Base-by-base conservation (phyloP, 2,329 filamentous ascomycete species). In the Trichoderma gracile region DNA sequence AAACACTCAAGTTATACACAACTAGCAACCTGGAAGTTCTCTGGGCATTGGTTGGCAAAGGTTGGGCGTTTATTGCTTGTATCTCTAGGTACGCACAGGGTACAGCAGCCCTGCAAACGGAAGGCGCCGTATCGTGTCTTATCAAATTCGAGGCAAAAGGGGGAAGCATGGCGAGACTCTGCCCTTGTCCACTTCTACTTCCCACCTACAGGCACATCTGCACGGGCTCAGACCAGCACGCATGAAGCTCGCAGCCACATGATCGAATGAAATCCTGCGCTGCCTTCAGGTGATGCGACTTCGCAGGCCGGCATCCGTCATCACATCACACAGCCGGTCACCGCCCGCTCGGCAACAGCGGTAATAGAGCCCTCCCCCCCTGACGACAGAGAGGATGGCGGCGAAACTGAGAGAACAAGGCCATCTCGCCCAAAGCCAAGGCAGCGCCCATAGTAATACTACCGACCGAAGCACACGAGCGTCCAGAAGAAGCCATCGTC, bases 251-350 rank as follows among this genome's bases (percentile, higher is more conserved):
- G 33, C 43, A 43, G 46, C 46, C 57, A 43, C 46, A 3, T n/a
- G 21, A 38, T 2, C 7, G 46, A 38, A 14, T 14, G 33, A 4
- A 14, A 38, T 38, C 5, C 12, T 38, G 33, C 12, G 3, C 33
- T n/a, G 47, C 58, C 19, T 21, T 47, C 9, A 53, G 10, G 27
- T 30, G 40, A 61, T 53, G 47, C 58, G 58, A 61, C 47, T 15
- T 42, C 40, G 33, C 40, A 53, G 46, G 30, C 40, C 45, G 23
- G 47, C 58, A 60, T 52, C 30, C 47, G 40, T 40, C 47, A n/a
- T 45, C 40, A 52, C 27, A 21, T 17, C 19, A 38, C 49, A 33
- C 49, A 52, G 15, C 9, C 27, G 23, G 40, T 23, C 46, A 27
- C 19, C 17, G 21, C 55, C 27, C 27, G 49, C 49, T 46, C 38